Base-by-base conservation (phyloP, 2,329 filamentous ascomycete genomes). In the Cladobotryum mycophilum region DNA sequence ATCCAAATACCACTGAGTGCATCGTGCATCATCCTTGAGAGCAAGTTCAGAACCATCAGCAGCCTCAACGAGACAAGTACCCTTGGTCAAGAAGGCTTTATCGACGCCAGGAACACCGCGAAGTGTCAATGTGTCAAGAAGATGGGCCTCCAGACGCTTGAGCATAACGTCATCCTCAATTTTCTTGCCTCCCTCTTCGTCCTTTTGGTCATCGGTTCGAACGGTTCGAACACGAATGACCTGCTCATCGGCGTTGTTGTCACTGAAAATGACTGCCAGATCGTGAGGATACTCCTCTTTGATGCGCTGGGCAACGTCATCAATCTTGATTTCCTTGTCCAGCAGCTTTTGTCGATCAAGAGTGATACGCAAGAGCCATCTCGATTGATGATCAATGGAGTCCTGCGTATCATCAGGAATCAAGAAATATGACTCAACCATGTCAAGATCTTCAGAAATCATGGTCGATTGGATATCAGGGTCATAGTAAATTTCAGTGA, bases 401-500 rank as follows among this genome's bases (percentile, higher is more conserved):
- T 80, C 76, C 25, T 77, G 74, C 17, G 71, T 74, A 40, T 95
- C 89, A 57, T 95, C 90, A 0, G 89, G 89, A 64, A 97, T 88
- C 66, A 97, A 83, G 72, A 92, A 97, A 76, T 96, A 96, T 0
- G 92, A 95, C 60, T 96, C 90, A 6, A 99, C 88, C 81, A 97
- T 95, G 63, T 97, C 93, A 54, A 80, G 71, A 75, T 99, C 93
- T 51, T 88, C 88, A 35, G 86, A 80, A 60, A 99, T 95, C 57
- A 84, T 87, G 0, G 95, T 99, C 30, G 81, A 77, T 60, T 88
- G 82, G 53, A 96, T 85, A 53, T 95, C 87, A 1, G 93, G 93
- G 66, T 99, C 93, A 62, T 97, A 97, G 78, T 96, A 96, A 53
- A 99, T 92, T 69, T 99, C 95, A 1, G 91, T 95, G 43, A 89